Evolutionary conservation across 129 eudicot species (phyloP).

Genomic region (Tagetes erecta): DNA sequence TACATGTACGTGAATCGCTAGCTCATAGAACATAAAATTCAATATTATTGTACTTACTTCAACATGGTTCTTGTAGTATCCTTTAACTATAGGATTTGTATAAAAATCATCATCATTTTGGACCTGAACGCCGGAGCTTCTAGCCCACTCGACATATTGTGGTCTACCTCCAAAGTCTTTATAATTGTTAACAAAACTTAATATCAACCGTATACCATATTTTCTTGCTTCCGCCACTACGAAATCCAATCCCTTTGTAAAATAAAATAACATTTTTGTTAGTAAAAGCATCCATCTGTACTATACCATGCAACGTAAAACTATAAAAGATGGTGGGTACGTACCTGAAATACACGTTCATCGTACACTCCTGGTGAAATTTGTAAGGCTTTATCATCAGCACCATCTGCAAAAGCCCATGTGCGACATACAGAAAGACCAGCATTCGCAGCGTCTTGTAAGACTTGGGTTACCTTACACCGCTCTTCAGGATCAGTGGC

Average conservation of each 20-base stretch:
- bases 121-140: conserved; percentile 43
- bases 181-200: conserved; percentile 60
- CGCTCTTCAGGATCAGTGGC: conserved; percentile 54
- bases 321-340: neutral
- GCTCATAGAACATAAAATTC: neutral
- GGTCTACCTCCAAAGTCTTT: conserved; percentile 64
- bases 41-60: conserved; percentile 22
- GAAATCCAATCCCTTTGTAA: conserved; percentile 56
- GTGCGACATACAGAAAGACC: conserved; percentile 69
- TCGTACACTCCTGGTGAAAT: conserved; percentile 67
- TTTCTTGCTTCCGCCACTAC: conserved; percentile 64
- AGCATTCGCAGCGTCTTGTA: conserved; percentile 56
- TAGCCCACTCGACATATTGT: conserved; percentile 65
- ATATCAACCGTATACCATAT: conserved; percentile 47
- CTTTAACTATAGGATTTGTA: conserved; percentile 43
- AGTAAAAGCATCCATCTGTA: neutral
- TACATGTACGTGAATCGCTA: neutral
- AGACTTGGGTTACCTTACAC: conserved; percentile 45
- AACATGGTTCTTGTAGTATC: conserved; percentile 55
- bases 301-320: neutral
- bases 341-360: conserved; percentile 71
- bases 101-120: conserved; percentile 48
- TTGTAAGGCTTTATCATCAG: conserved; percentile 56
- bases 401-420: conserved; percentile 82
- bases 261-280: neutral